Conservation (phyloP, 306 rosid genomes). For the Cyclanthera cordifolia region DNA sequence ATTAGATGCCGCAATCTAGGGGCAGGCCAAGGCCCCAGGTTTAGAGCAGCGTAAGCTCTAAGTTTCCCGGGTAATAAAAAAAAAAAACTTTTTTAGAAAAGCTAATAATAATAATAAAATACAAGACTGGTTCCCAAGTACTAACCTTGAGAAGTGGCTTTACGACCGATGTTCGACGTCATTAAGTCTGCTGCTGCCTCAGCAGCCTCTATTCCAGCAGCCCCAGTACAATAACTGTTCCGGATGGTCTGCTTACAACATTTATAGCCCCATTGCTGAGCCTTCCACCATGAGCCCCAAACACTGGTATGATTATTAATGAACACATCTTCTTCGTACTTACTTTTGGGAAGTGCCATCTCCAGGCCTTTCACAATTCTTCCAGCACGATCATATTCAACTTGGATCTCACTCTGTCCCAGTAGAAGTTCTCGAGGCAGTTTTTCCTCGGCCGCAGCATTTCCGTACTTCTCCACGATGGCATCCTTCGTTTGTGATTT, state of each 20-base stretch:
- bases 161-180: conserved; percentile 53
- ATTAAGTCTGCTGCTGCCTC: conserved; percentile 37
- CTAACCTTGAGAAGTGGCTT: conserved; percentile 41
- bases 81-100: no score
- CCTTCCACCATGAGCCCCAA: conserved; percentile 76
- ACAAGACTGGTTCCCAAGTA: background rate
- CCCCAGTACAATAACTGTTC: conserved; percentile 54
- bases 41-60: no score
- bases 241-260: conserved; percentile 44
- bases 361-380: conserved; percentile 42
- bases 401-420: conserved; percentile 50
- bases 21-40: no score
- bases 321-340: conserved; percentile 43
- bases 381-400: conserved; percentile 56
- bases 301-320: conserved; percentile 46
- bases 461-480: conserved; percentile 50
- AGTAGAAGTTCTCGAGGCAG: conserved; percentile 54
- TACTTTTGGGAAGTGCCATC: conserved; percentile 21
- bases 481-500: conserved; percentile 46
- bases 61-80: no score
- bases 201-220: conserved; percentile 1
- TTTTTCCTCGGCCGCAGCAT: conserved; percentile 38
- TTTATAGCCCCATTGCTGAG: conserved; percentile 57
- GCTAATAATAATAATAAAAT: no score
- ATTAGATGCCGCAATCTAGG: no score